phyloP scores from a whole-genome alignment of 2,329 filamentous ascomycete species.

The Trichoderma hamatum region DNA sequence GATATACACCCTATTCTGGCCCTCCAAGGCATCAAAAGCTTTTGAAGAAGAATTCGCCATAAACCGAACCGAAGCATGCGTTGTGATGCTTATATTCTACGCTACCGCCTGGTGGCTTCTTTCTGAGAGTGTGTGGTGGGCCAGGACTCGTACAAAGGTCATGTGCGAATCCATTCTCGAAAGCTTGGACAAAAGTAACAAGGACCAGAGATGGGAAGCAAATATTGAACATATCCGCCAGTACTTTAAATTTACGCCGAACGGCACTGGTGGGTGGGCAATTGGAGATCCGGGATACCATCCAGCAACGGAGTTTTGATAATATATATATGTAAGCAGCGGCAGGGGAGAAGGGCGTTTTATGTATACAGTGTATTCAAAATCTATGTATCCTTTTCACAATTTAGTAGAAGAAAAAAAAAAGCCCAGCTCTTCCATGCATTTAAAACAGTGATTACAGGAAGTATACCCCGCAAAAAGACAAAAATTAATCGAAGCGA shows the following conservation, averaged over 20 bases:
- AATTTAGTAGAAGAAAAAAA: too few species aligned
- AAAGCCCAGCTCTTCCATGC: too few species aligned
- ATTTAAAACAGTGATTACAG: not conserved
- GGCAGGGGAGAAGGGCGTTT: too few species aligned
- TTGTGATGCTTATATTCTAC: conserved; percentile 25
- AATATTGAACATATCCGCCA: conserved; percentile 1
- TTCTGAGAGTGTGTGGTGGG: conserved; percentile 18
- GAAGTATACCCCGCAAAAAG: not conserved
- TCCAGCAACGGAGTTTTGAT: not conserved
- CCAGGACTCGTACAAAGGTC: not conserved
- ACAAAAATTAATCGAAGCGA: conserved; percentile 30
- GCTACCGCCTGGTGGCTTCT: conserved; percentile 25
- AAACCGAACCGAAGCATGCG: conserved; percentile 8
- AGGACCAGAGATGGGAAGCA: not conserved
- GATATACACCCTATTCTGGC: conserved; percentile 22
- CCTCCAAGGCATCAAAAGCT: conserved; percentile 18
- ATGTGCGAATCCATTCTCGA: conserved; percentile 23
- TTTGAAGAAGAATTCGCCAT: conserved; percentile 14
- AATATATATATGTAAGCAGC: not conserved
- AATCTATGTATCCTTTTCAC: too few species aligned
- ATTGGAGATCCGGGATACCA: not conserved
- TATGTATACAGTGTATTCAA: not conserved
- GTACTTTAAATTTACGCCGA: conserved; percentile 8
- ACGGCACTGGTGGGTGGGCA: not conserved
- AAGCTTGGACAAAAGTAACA: not conserved